Conservation (phyloP, 192 early-diverging fungal genomes). For the Linnemannia elongata region DNA sequence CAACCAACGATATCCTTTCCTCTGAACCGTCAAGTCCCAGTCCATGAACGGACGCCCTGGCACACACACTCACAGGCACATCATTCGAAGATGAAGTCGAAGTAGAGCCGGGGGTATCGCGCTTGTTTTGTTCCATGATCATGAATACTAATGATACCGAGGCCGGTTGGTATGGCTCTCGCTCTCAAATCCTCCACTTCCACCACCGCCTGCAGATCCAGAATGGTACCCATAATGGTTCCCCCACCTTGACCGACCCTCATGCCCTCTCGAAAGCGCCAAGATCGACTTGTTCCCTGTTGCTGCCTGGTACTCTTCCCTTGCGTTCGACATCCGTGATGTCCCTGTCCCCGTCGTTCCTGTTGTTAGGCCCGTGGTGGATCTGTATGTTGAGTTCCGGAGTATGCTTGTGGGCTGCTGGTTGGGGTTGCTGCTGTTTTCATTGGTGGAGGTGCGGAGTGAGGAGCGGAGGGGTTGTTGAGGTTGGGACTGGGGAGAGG, state of each 20-base stretch:
- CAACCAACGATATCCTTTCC: too few relatives aligned
- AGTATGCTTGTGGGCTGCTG: background rate
- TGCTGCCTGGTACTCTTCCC: slow-evolving; percentile 40
- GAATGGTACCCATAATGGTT: slow-evolving; percentile 2
- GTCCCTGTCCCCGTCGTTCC: background rate
- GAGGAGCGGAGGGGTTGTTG: slow-evolving; percentile 3
- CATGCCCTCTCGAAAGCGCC: slow-evolving; percentile 27
- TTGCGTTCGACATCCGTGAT: slow-evolving; percentile 18
- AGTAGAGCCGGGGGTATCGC: too few relatives aligned
- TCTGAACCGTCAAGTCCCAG: too few relatives aligned
- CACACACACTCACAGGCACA: too few relatives aligned
- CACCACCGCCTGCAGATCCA: background rate
- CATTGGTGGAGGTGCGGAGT: background rate
- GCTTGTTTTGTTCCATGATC: too few relatives aligned
- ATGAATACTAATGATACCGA: slow-evolving; percentile 14
- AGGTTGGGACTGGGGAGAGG: background rate
- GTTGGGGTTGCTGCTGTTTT: background rate
- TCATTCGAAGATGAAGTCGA: too few relatives aligned
- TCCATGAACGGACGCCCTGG: too few relatives aligned
- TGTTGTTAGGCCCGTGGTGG: background rate
- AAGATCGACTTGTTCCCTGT: slow-evolving; percentile 24
- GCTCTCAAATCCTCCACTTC: background rate
- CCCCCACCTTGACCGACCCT: slow-evolving; percentile 19
- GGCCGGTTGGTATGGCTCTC: slow-evolving; percentile 33
- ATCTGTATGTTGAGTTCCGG: slow-evolving; percentile 16